Percentiles rank a stretch among this genome's conserved stretches.
phyloP scores from a whole-genome alignment of 129 eudicot genomes.

The Flaveria trinervia region DNA sequence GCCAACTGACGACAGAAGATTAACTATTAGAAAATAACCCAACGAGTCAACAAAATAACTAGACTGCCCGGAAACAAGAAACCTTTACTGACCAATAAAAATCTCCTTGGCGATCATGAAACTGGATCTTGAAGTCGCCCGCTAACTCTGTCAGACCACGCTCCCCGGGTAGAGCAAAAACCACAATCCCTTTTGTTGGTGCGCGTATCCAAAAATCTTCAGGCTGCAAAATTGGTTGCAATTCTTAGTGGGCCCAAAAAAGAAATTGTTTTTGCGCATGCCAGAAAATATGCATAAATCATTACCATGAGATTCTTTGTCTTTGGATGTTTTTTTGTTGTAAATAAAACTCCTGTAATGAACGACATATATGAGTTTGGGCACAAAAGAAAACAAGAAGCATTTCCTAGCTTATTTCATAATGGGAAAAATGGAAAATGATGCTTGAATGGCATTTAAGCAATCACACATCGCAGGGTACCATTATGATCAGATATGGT shows the following conservation, averaged over 20 bases:
- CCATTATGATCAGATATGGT: constrained; percentile 89
- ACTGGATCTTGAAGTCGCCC: constrained; percentile 90
- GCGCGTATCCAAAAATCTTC: constrained; percentile 94
- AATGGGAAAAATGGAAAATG: not conserved
- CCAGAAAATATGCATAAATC: not conserved
- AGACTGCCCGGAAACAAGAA: not conserved
- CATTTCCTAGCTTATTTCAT: constrained; percentile 4
- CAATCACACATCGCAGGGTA: constrained; percentile 30
- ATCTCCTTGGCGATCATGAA: constrained; percentile 95
- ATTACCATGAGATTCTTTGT: constrained; percentile 88
- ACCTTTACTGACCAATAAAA: constrained; percentile 69
- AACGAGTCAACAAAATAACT: constrained; percentile 10
- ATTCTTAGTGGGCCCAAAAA: constrained; percentile 10
- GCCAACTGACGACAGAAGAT: constrained; percentile 62
- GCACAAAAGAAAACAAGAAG: constrained; percentile 11
- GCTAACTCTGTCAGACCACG: constrained; percentile 77
- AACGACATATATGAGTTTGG: constrained; percentile 9
- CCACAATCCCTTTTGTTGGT: constrained; percentile 70
- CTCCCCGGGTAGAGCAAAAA: constrained; percentile 91
- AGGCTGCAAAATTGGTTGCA: constrained; percentile 55
- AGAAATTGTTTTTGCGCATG: constrained; percentile 1
- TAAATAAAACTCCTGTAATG: constrained; percentile 71
- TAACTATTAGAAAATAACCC: not conserved
- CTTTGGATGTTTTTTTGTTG: constrained; percentile 82
- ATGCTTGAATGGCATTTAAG: constrained; percentile 1